These are phyloP conservation scores for Camellia oleifera DNA, from an alignment of 179 eudicot genomes.

Conservation along the genomic window DNA sequence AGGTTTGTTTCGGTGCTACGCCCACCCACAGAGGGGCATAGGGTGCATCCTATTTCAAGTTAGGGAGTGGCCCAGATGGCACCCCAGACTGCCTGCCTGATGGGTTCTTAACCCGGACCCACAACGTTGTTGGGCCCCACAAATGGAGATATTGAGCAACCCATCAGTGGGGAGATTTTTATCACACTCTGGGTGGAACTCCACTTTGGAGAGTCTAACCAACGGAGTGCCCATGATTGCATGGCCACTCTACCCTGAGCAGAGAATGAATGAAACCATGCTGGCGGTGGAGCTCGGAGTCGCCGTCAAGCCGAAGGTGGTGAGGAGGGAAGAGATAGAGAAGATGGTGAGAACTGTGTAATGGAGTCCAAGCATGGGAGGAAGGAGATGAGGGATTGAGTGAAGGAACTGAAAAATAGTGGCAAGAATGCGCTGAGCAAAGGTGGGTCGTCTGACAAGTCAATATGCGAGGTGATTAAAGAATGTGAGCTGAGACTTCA, in stretches of 20 bases:
- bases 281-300: conserved; percentile 25
- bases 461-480: conserved; percentile 16
- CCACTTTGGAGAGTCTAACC: too few relatives aligned
- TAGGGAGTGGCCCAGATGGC: too few relatives aligned
- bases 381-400: conserved; percentile 20
- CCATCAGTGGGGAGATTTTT: conserved; percentile 34
- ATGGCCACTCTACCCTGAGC: conserved; percentile 28
- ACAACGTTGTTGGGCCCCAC: conserved; percentile 31
- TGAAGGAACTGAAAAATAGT: conserved; percentile 16
- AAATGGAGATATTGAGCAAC: conserved; percentile 32
- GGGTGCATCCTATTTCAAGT: too few relatives aligned
- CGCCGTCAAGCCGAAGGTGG: conserved; percentile 27
- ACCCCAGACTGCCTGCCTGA: background rate
- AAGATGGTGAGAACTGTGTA: background rate
- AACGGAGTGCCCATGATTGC: too few relatives aligned
- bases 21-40: too few relatives aligned
- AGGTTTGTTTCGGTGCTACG: too few relatives aligned
- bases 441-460: conserved; percentile 26
- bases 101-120: conserved; percentile 33
- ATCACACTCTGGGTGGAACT: too few relatives aligned
- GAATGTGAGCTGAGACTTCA: background rate
- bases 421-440: conserved; percentile 12
- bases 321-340: too few relatives aligned
- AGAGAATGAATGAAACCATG: conserved; percentile 41
- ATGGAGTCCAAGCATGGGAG: conserved; percentile 17